Base-by-base conservation (phyloP, 768 basidiomycete genomes). In the Boletales sp. region DNA sequence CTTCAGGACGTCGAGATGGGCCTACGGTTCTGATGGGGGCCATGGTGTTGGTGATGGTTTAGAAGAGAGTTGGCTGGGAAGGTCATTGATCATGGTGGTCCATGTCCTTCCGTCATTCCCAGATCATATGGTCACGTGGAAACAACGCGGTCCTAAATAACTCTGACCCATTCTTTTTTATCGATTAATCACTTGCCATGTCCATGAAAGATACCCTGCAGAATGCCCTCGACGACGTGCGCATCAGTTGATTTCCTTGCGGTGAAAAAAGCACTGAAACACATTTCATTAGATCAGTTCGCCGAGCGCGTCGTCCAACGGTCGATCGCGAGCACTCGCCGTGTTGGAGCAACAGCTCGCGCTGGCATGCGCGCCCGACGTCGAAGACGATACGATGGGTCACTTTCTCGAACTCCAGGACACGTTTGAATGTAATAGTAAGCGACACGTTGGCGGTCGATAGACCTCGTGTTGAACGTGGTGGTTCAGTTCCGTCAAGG, bases 391-490 rank as follows among this genome's bases (percentile, higher is more conserved):
- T 27, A 74, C 75, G 9, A 72, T 82, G 54, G 72, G 74, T 34
- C 66, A 70, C 40, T 87, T 90, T 66, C 62, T 84, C 17, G 74
- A 79, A 10, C 69, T 90, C 37, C 90, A 93, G 62, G 81, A 87
- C 56, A 81, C 81, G 1, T 91, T 93, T 56, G 86, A 92, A 64
- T 89, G 85, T 66, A 93, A 93, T 61, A 73, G 90, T 90, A 57
- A 52, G 86, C 60, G 34, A 13, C 48, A 40, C 48, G 11, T 31
- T 51, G 14, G 34, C 4, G 45, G 17, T 35, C 36, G 15, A 41
- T 27, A 10, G 36, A 43, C 32, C 24, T 24, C 10, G 43, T 47
- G 30, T 52, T 58, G 35, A 56, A 57, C 30, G 41, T 43, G 19
- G 21, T 29, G 7, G 27, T 34, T n/a, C 48, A 92, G 90, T 92